Evolutionary conservation across 192 early-diverging fungal species (phyloP), one percentile per base, ranked within the genome.

Genomic region (Backusella tuberculispora): DNA sequence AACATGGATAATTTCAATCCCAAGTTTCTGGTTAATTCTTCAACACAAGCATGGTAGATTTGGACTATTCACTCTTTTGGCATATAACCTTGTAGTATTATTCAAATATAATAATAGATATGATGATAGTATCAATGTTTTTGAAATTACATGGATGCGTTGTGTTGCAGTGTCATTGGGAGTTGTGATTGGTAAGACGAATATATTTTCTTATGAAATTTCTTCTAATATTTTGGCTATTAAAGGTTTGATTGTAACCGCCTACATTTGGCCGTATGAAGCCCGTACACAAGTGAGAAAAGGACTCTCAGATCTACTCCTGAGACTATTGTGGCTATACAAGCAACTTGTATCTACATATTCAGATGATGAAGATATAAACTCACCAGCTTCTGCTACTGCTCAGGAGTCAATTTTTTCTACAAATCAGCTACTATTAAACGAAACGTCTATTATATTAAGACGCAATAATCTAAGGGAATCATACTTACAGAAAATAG

Each of bases 241-340:
- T 60, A 26, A 24, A 60, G 53, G 53, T 5, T 82, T 45, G 1
- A 41, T 69, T 14, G 85, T 88, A 1, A 92, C 91, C 0, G 79
- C 85, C 72, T 93, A 91, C 79, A 80, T 92, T 41, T 95, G 93
- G 93, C 93, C 94, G 0, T 94, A 90, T 53, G 91, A 93, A 74
- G 94, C 94, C 0, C 88, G 94, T 29, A 88, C 87, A 26, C 89
- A 92, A 29, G 81, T 95, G 26, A 87, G 94, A 19, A 86, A 91
- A 72, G 92, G 90, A 7, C 75, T 94, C 46, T 90, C 89, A 71
- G 86, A 89, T 77, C 84, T 92, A 68, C 73, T 95, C 45, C 77
- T 94, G 42, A 89, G 90, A 21, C 88, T 92, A 65, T 85, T 86
- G 6, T 81, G 88, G 76, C 86, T 94, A 1, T 94, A 94, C 78